phyloP scores from a whole-genome alignment of 768 basidiomycete genomes.

The Lactifluus pinguis region DNA sequence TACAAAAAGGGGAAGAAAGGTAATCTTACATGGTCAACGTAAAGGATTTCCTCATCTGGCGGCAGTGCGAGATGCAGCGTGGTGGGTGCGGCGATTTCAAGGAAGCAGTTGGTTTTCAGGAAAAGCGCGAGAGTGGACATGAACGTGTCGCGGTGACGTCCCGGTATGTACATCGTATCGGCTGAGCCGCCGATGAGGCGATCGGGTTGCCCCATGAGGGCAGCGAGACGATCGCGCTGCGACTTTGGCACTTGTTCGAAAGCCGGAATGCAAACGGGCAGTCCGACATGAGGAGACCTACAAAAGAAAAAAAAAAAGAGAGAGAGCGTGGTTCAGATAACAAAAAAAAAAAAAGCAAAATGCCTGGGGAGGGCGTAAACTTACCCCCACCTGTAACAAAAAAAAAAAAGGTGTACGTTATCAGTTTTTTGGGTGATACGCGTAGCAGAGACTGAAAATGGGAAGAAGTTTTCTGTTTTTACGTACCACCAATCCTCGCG shows the following conservation, averaged over 20 bases:
- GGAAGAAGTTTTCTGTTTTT: not conserved
- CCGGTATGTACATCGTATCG: constrained; percentile 43
- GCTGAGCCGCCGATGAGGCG: constrained; percentile 40
- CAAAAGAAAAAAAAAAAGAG: not conserved
- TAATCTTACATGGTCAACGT: constrained; percentile 36
- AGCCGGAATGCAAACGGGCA: constrained; percentile 36
- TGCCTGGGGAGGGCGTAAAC: not conserved
- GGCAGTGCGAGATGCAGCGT: constrained; percentile 36
- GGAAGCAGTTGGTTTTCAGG: constrained; percentile 39
- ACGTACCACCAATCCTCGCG: constrained; percentile 37
- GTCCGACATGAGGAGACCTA: constrained; percentile 38
- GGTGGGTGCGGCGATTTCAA: constrained; percentile 42
- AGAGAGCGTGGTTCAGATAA: not conserved
- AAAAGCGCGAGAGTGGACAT: constrained; percentile 36
- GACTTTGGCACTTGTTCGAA: constrained; percentile 28
- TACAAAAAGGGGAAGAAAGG: not conserved
- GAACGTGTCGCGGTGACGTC: constrained; percentile 31
- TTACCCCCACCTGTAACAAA: constrained; percentile 22
- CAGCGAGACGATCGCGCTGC: constrained; percentile 33
- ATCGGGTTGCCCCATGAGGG: constrained; percentile 27
- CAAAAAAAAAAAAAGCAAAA: not conserved
- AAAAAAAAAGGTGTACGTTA: no score
- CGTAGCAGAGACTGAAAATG: not conserved
- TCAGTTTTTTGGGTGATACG: no score
- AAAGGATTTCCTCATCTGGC: constrained; percentile 33